Evolutionary conservation across 2,329 filamentous ascomycete genomes (phyloP).

Genomic region (Microdochium trichocladiopsis): DNA sequence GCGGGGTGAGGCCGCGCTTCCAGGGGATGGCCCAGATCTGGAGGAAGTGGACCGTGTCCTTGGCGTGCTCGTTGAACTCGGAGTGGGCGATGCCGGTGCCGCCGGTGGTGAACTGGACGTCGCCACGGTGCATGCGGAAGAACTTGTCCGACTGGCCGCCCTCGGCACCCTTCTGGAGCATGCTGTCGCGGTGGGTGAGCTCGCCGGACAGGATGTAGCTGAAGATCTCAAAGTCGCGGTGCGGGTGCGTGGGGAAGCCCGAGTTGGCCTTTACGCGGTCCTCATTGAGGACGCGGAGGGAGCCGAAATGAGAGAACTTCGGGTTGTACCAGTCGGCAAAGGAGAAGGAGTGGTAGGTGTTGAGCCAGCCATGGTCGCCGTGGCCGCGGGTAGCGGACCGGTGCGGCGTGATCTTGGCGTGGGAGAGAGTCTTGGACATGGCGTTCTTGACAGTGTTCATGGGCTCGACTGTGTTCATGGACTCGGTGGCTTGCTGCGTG

Average conservation of each 20-base stretch:
- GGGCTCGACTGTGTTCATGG: constrained; percentile 12
- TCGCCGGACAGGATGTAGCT: constrained; percentile 80
- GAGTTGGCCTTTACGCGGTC: constrained; percentile 68
- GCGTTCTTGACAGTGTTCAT: constrained; percentile 33
- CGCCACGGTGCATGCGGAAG: constrained; percentile 66
- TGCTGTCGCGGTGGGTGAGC: constrained; percentile 80
- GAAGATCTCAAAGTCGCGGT: constrained; percentile 87
- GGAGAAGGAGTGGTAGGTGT: constrained; percentile 80
- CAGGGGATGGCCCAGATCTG: constrained; percentile 87
- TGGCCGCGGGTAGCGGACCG: constrained; percentile 67
- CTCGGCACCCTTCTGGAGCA: constrained; percentile 65
- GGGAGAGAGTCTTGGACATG: constrained; percentile 57
- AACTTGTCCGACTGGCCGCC: constrained; percentile 55
- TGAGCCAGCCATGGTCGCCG: constrained; percentile 79
- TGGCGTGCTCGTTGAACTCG: constrained; percentile 70
- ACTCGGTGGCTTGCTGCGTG: too few species aligned
- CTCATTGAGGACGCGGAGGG: constrained; percentile 81
- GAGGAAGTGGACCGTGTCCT: constrained; percentile 72
- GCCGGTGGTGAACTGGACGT: constrained; percentile 88
- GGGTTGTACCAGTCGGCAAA: constrained; percentile 71
- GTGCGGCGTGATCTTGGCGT: constrained; percentile 69
- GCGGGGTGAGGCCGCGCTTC: constrained; percentile 62
- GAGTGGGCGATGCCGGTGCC: constrained; percentile 75
- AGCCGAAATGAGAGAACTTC: constrained; percentile 61
- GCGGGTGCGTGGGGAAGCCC: constrained; percentile 80